These are phyloP conservation scores for Erythrophleum ivorense DNA, from an alignment of 331 rosid genomes.

Conservation along the genomic window DNA sequence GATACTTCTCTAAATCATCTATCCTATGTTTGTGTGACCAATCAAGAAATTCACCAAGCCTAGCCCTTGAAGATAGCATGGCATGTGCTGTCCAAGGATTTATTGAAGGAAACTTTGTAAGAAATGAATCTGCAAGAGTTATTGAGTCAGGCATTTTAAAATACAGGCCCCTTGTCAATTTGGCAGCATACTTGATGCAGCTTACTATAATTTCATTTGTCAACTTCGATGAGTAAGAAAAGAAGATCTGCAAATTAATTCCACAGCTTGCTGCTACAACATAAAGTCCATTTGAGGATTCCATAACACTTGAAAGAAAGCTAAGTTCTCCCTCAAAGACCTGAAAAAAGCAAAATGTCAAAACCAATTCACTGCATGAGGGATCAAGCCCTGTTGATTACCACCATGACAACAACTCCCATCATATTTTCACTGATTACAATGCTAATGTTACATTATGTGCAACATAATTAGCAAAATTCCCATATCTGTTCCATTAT, in stretches of 20 bases:
- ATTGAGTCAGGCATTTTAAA: slow-evolving; percentile 80
- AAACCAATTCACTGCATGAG: slow-evolving; percentile 26
- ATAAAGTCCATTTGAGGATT: slow-evolving; percentile 83
- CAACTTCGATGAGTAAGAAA: slow-evolving; percentile 71
- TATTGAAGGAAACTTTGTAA: slow-evolving; percentile 78
- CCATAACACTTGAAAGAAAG: slow-evolving; percentile 83
- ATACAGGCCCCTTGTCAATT: slow-evolving; percentile 58
- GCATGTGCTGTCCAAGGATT: slow-evolving; percentile 87
- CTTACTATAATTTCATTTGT: slow-evolving; percentile 70
- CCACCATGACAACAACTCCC: slow-evolving; percentile 22
- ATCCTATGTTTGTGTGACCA: slow-evolving; percentile 75
- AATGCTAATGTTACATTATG: slow-evolving; percentile 27
- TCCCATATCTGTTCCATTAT: slow-evolving; percentile 6
- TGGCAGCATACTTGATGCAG: slow-evolving; percentile 61
- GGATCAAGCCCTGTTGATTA: slow-evolving; percentile 23
- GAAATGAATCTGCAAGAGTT: slow-evolving; percentile 90
- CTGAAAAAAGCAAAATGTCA: slow-evolving; percentile 41
- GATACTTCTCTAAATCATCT: slow-evolving; percentile 55
- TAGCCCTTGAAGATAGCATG: slow-evolving; percentile 74
- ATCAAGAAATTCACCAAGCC: slow-evolving; percentile 69
- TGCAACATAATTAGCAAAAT: slow-evolving; percentile 28
- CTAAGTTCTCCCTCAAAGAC: slow-evolving; percentile 82
- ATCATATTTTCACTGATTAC: slow-evolving; percentile 9
- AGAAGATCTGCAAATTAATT: slow-evolving; percentile 84
- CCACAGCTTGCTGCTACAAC: slow-evolving; percentile 89